Percentiles rank a stretch among this genome's conserved stretches.
Evolutionary conservation across 2,329 filamentous ascomycete genomes (phyloP).

Genomic region (Phialophora tarda): DNA sequence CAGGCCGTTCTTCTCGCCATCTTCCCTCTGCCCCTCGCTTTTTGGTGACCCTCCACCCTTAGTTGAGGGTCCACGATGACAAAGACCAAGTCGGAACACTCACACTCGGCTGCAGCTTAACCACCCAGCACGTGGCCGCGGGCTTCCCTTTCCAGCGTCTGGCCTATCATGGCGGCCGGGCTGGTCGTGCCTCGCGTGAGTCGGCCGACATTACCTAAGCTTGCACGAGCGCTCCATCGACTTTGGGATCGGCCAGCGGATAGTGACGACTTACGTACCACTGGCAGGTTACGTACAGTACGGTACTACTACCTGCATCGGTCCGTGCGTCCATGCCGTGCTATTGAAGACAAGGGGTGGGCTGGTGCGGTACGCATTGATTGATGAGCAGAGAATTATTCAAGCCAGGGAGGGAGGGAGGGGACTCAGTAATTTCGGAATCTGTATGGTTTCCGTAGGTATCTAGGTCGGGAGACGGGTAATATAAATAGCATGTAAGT

Average conservation of each 20-base stretch:
- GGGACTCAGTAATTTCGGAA: too few species aligned
- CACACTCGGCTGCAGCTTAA: background rate
- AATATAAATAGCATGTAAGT: background rate
- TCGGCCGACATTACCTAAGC: constrained; percentile 15
- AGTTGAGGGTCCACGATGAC: background rate
- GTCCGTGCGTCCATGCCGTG: background rate
- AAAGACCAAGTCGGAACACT: constrained; percentile 1
- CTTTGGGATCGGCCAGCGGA: background rate
- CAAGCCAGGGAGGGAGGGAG: background rate
- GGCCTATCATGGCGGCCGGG: background rate
- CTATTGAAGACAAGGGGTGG: background rate
- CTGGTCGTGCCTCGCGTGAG: background rate
- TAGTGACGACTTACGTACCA: background rate
- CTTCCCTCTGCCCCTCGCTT: too few species aligned
- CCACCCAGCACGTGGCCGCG: constrained; percentile 12
- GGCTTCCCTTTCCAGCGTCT: constrained; percentile 13
- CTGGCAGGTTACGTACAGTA: background rate
- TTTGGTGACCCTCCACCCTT: too few species aligned
- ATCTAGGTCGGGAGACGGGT: background rate
- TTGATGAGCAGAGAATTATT: background rate
- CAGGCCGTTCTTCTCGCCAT: background rate
- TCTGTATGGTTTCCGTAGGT: too few species aligned
- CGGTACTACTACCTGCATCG: too few species aligned
- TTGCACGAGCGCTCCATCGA: constrained; percentile 2
- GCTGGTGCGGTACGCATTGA: background rate